Base-by-base conservation (phyloP, 164 flowering plant genomes). In the Liriodendron chinense region DNA sequence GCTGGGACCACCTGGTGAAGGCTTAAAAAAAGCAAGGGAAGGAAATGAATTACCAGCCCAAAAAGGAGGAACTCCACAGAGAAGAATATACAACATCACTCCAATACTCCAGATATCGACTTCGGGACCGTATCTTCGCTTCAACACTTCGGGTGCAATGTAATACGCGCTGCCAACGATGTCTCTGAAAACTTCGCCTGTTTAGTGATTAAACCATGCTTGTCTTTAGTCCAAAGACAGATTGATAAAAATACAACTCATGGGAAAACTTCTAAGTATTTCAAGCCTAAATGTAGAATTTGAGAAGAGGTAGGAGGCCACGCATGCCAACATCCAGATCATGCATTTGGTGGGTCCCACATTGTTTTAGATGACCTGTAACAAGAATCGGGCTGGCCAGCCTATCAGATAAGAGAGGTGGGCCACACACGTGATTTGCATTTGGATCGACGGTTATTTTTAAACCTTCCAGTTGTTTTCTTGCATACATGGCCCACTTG, bases 81-180 rank as follows among this genome's bases (percentile, higher is more conserved):
- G 85, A 74, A 91, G 92, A 74, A 93, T 93, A 72, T 86, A 93
- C 66, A 93, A 73, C 91, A 93, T 93, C 71, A 93, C 96, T 18
- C 96, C 98, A 25, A 89, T 80, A 76, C 96, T 91, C 98, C 96
- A 90, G 22, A 91, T 90, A 82, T 91, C 96, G 9, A 86, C 94
- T 76, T 93, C 96, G 22, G 93, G 94, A 25, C 97, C 97, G 76
- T 93, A 93, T 76, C 70, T 87, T 76, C 96, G 84, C 85, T 85
- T 90, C 84, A 93, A 77, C 62, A 91, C 96, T 75, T 93, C 96
- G 0, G 97, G 97, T 23, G 97, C 97, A 63, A 93, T 88, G 81
- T 93, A 93, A 78, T 93, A 93, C 68, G 95, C 94, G 68, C 96
- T 93, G 0, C 97, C 97, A 48, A 93, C 94, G 7, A 91, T 88